Evolutionary conservation across 495 filamentous ascomycete species (phyloP), one percentile per base, ranked within the genome.

Genomic region (Xylaria curta): DNA sequence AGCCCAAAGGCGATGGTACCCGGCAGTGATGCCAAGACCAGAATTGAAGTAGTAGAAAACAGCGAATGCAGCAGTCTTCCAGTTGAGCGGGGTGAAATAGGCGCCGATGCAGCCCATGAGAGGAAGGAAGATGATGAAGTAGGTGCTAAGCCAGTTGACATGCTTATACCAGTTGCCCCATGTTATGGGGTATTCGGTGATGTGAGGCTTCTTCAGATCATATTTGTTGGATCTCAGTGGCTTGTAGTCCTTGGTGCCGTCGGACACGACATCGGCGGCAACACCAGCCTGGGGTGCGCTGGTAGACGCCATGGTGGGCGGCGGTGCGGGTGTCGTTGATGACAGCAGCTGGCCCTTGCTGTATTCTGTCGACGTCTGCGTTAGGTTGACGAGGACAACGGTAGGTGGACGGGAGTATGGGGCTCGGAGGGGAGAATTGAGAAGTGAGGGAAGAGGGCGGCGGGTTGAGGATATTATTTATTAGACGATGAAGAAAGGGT

Each of bases 161-260:
- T 98, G 97, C 81, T 97, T 93, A 85, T 95, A 91, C 94, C 94
- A 98, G 85, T 99, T 99, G 73, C 85, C 77, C 80, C 86, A 87
- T 65, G 93, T 97, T 70, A 98, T 91, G 60, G 91, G 89, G 75
- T 85, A 78, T 36, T 89, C 86, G 51, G 86, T 81, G 73, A 88
- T 88, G 75, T 88, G 85, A 73, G 78, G 77, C 76, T 88, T 88
- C 74, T 81, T 82, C 63, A 81, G 64, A 69, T 89, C 86, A 69
- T 83, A 81, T 74, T 83, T 84, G 78, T 72, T 76, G 66, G 74
- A 72, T 47, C 85, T 78, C 54, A 87, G 74, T 10, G 85, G 83
- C 68, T 85, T 78, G 72, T 83, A 82, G 71, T 87, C 85, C 64
- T 80, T 83, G 70, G 83, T 85, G 72, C 85, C 85, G 65, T 87